Conservation (phyloP, 2,329 filamentous ascomycete species). For the Aspergillus melleus region DNA sequence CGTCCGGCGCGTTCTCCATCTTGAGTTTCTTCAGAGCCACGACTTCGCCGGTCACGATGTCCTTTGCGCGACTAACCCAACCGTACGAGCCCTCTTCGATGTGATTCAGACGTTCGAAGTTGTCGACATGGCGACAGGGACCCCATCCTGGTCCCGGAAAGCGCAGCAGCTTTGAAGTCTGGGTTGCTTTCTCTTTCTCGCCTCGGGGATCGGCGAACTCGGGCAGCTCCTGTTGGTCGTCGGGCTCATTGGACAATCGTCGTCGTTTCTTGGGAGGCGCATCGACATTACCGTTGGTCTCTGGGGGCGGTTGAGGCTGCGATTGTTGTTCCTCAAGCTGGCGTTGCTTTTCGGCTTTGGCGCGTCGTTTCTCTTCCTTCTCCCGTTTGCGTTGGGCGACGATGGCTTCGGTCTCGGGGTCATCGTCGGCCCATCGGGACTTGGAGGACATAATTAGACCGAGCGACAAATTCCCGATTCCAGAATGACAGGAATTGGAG, state of each 20-base stretch:
- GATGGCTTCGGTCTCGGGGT: constrained; percentile 74
- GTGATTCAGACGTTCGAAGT: constrained; percentile 90
- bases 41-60: constrained; percentile 71
- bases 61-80: constrained; percentile 82
- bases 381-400: constrained; percentile 69
- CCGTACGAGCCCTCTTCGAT: constrained; percentile 98
- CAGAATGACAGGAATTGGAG: neutral
- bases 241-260: constrained; percentile 60
- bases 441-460: constrained; percentile 57
- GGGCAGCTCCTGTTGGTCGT: constrained; percentile 12
- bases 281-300: constrained; percentile 29
- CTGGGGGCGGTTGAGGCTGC: constrained; percentile 26
- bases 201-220: constrained; percentile 16
- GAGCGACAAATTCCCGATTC: neutral
- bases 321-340: constrained; percentile 51
- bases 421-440: constrained; percentile 86
- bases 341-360: constrained; percentile 78
- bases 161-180: constrained; percentile 62
- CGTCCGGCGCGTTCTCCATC: constrained; percentile 75
- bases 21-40: constrained; percentile 95
- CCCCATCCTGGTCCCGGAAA: constrained; percentile 70
- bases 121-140: constrained; percentile 73
- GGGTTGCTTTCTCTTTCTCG: constrained; percentile 14
- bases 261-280: constrained; percentile 58
- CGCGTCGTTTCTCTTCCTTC: constrained; percentile 84